Evolutionary conservation across 331 rosid genomes (phyloP).

Genomic region (Dryas integrifolia): DNA sequence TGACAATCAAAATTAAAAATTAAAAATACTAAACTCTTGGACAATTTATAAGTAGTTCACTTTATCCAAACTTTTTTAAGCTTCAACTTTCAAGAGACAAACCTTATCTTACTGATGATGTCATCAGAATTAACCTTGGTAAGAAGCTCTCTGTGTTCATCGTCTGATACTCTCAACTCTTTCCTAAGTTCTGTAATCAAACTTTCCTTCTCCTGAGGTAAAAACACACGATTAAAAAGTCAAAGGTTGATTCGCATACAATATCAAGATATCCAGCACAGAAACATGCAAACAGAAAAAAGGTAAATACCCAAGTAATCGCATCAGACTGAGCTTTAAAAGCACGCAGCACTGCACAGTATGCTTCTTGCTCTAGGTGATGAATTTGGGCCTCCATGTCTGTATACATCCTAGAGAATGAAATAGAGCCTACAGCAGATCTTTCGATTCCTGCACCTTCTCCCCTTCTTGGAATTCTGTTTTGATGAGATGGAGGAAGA

Average conservation of each 20-base stretch:
- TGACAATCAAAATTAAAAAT: constrained; percentile 28
- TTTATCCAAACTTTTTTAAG: constrained; percentile 9
- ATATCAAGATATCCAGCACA: constrained; percentile 1
- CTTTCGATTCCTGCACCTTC: constrained; percentile 36
- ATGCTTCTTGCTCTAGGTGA: constrained; percentile 89
- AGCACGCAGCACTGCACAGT: constrained; percentile 88
- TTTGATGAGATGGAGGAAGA: constrained; percentile 58
- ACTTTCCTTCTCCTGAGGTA: constrained; percentile 84
- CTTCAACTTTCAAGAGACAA: constrained; percentile 24
- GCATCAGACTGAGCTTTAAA: constrained; percentile 97
- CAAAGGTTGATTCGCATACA: constrained; percentile 19
- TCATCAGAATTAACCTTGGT: constrained; percentile 84
- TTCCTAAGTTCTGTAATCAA: constrained; percentile 97
- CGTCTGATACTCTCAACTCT: constrained; percentile 97
- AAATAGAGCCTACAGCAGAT: constrained; percentile 51
- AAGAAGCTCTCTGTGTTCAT: constrained; percentile 89
- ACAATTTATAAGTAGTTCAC: neutral
- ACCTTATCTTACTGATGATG: constrained; percentile 75
- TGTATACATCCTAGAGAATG: constrained; percentile 42
- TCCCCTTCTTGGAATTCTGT: constrained; percentile 53
- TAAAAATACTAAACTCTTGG: constrained; percentile 11
- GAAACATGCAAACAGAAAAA: constrained; percentile 14
- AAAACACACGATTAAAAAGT: constrained; percentile 12
- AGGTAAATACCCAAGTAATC: constrained; percentile 72
- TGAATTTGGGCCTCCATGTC: constrained; percentile 94